Evolutionary conservation across 164 flowering plant genomes (phyloP), one percentile per base, ranked within the genome.

Genomic region (Macadamia tetraphylla): DNA sequence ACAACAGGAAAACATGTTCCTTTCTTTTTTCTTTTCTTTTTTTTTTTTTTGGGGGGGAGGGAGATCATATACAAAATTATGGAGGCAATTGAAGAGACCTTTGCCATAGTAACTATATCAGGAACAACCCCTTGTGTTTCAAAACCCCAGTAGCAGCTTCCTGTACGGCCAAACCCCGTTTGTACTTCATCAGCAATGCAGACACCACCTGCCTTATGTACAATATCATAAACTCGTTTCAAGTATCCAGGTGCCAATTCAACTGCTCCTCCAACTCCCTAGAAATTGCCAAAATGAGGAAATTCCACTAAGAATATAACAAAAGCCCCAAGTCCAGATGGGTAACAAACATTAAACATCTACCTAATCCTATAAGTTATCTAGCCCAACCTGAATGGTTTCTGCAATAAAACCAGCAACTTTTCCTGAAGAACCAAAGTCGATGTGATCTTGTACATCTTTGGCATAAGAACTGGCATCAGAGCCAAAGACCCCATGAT

Each of bases 131-230:
- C 93, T 69, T 94, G 99, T 32, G 98, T 90, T 77, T 94, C 89
- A 77, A 94, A 94, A 35, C 99, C 99, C 97, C 97, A 94, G 61
- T 90, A 94, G 68, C 92, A 89, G 76, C 89, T 86, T 68, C 99
- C 99, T 1, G 94, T 94, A 6, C 99, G 96, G 71, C 98, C 99
- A 86, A 94, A 94, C 52, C 96, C 99, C 75, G 92, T 90, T 83
- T 94, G 99, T 13, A 94, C 99, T 82, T 94, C 99, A 77, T 94
- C 99, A 64, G 99, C 98, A 58, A 94, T 94, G 78, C 99, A 94
- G 61, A 94, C 88, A 71, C 99, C 99, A 53, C 98, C 99, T 69
- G 97, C 97, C 73, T 88, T 89, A 69, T 74, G 97, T 13, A 92
- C 89, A 68, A 88, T 87, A 67, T 92, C 96, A 74, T 94, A 94